Base-by-base conservation (phyloP, 2,329 filamentous ascomycete genomes). In the Septoria petroselini region DNA sequence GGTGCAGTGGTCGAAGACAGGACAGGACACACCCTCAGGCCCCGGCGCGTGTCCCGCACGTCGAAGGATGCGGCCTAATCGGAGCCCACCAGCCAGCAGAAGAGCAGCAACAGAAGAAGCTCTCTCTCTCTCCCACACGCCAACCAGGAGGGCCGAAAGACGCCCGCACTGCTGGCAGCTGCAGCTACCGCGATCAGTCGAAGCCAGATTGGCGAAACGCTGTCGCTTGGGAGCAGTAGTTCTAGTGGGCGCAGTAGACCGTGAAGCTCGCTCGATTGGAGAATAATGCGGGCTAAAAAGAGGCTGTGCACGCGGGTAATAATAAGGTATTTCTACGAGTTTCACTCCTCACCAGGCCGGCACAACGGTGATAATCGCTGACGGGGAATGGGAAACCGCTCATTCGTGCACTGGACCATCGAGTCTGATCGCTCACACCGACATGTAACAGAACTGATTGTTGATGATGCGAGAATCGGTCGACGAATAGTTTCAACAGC, bases 41-140 rank as follows among this genome's bases (percentile, higher is more conserved):
- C 42, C 43, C 42, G 42, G 42, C 42, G 42, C 42, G 37, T 46
- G 18, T 38, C 43, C 43, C 43, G 43, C 34, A 27, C 9, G 17
- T 17, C 29, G 43, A 39, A 46, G 43, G 43, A 46, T 46, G 43
- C 43, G 43, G 30, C 43, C 33, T 44, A 34, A 46, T 8, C 43
- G 38, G 43, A 38, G 25, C 33, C 21, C n/a, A n/a, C n/a, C n/a
- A n/a, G n/a, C n/a, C n/a, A n/a, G n/a, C n/a, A n/a, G n/a, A n/a
- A n/a, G n/a, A n/a, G n/a, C n/a, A n/a, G n/a, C n/a, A n/a, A n/a
- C n/a, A n/a, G n/a, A n/a, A n/a, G n/a, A n/a, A n/a, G n/a, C n/a
- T n/a, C n/a, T n/a, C n/a, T n/a, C n/a, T n/a, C n/a, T n/a, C n/a
- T n/a, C n/a, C 9, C 23, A 27, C 23, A 9, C 23, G 23, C 23